Conservation (phyloP, 805 yeast species). For the Kodamaea sagamina region DNA sequence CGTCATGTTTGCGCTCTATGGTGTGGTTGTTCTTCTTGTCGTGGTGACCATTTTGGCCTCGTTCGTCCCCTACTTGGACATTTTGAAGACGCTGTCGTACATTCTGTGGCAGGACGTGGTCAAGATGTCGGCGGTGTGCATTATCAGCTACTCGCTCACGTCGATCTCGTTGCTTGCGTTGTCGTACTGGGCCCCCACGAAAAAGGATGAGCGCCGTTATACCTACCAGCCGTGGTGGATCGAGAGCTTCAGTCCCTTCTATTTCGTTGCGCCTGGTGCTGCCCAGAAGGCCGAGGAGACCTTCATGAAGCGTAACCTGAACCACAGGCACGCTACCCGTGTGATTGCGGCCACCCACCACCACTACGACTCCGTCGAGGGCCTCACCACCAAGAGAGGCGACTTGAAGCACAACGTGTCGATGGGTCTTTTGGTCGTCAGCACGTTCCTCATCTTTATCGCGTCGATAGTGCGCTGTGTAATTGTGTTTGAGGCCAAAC, state of each 20-base stretch:
- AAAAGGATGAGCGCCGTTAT: slow-evolving; percentile 23
- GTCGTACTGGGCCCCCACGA: slow-evolving; percentile 24
- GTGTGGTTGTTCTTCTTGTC: slow-evolving; percentile 13
- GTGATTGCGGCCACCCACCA: slow-evolving; percentile 27
- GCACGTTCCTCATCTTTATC: slow-evolving; percentile 17
- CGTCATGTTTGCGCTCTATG: slow-evolving; percentile 17
- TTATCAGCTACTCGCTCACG: slow-evolving; percentile 19
- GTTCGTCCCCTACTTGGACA: slow-evolving; percentile 17
- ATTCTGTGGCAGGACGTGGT: slow-evolving; percentile 14
- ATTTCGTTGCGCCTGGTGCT: slow-evolving; percentile 23
- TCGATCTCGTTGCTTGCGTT: slow-evolving; percentile 20
- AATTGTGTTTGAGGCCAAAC: slow-evolving; percentile 11
- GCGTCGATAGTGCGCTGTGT: slow-evolving; percentile 16
- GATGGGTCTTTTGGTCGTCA: slow-evolving; percentile 11
- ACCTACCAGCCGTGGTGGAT: slow-evolving; percentile 31
- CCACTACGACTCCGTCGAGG: slow-evolving; percentile 20
- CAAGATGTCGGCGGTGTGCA: slow-evolving; percentile 15
- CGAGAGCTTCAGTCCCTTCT: slow-evolving; percentile 21
- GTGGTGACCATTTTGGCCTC: slow-evolving; percentile 17
- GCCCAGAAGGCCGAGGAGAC: slow-evolving; percentile 23
- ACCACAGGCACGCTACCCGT: slow-evolving; percentile 25
- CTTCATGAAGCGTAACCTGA: slow-evolving; percentile 22
- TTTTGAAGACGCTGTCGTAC: slow-evolving; percentile 9
- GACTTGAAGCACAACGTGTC: slow-evolving; percentile 19
- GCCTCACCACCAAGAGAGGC: slow-evolving; percentile 21